Conservation (phyloP, 2,329 filamentous ascomycete genomes). For the Hypomyces rosellus region DNA sequence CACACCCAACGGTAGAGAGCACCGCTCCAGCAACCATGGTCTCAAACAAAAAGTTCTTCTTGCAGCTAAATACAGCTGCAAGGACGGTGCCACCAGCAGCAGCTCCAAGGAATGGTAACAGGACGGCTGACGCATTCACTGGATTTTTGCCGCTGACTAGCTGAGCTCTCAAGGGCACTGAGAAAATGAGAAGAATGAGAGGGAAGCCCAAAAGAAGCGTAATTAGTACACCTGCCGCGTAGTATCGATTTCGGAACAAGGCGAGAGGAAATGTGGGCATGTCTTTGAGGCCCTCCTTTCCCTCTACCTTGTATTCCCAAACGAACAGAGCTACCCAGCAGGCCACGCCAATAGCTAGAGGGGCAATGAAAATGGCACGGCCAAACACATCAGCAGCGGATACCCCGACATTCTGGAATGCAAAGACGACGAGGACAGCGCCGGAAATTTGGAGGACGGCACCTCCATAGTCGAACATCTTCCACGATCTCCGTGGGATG, state of each 20-base stretch:
- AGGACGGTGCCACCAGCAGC: background rate
- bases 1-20: slow-evolving; percentile 42
- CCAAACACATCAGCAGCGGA: slow-evolving; percentile 35
- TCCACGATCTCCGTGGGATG: slow-evolving; percentile 33
- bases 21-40: slow-evolving; percentile 26
- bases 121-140: background rate
- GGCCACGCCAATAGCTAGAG: slow-evolving; percentile 21
- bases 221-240: slow-evolving; percentile 35
- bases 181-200: slow-evolving; percentile 32
- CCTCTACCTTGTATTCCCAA: slow-evolving; percentile 18
- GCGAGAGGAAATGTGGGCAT: slow-evolving; percentile 34
- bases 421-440: slow-evolving; percentile 49
- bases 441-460: slow-evolving; percentile 46
- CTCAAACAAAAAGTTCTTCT: background rate
- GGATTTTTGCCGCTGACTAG: background rate
- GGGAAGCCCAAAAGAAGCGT: slow-evolving; percentile 44
- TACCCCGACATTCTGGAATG: slow-evolving; percentile 46
- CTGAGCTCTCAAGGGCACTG: background rate
- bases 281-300: background rate
- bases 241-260: slow-evolving; percentile 42
- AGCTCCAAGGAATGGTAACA: background rate
- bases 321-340: slow-evolving; percentile 21
- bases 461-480: slow-evolving; percentile 46
- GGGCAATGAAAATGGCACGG: slow-evolving; percentile 27
- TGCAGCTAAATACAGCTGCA: background rate